Conservation (phyloP, 2,329 filamentous ascomycete genomes). For the Juglanconis oblonga region DNA sequence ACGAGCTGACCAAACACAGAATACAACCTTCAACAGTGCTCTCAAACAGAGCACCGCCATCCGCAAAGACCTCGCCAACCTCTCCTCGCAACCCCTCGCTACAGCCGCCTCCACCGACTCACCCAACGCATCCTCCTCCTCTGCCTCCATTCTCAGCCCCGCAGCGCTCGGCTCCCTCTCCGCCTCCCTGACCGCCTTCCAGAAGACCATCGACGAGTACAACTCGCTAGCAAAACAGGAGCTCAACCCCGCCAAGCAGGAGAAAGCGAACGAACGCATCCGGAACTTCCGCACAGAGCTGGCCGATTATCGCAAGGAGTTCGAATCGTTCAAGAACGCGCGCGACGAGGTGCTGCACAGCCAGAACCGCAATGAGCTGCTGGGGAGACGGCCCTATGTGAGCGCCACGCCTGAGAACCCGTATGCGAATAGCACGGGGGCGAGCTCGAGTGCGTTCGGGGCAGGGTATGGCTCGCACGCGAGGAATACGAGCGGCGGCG, state of each 20-base stretch:
- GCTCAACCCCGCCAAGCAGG: slow-evolving; percentile 84
- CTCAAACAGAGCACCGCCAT: slow-evolving; percentile 81
- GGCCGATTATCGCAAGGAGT: slow-evolving; percentile 71
- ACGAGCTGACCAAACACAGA: slow-evolving; percentile 44
- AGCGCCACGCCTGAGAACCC: slow-evolving; percentile 84
- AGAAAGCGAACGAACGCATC: slow-evolving; percentile 82
- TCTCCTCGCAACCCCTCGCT: slow-evolving; percentile 42
- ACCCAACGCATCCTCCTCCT: slow-evolving; percentile 44
- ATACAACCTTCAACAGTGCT: slow-evolving; percentile 81
- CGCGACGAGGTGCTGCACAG: slow-evolving; percentile 70
- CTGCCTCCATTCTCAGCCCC: slow-evolving; percentile 54
- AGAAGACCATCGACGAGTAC: slow-evolving; percentile 92
- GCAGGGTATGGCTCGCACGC: slow-evolving; percentile 33
- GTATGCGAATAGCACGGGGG: slow-evolving; percentile 60
- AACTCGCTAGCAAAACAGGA: slow-evolving; percentile 80
- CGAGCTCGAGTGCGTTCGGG: slow-evolving; percentile 24
- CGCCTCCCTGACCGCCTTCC: slow-evolving; percentile 68
- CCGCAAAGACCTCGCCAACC: slow-evolving; percentile 71
- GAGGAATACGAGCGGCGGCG: slow-evolving; percentile 41
- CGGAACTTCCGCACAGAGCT: slow-evolving; percentile 84
- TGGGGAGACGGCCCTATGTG: slow-evolving; percentile 82
- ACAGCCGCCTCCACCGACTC: slow-evolving; percentile 16
- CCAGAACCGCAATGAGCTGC: slow-evolving; percentile 72
- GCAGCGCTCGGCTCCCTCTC: slow-evolving; percentile 62
- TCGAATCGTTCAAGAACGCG: slow-evolving; percentile 73